phyloP scores from a whole-genome alignment of 2,329 filamentous ascomycete genomes.

The Penicillium nordicum region DNA sequence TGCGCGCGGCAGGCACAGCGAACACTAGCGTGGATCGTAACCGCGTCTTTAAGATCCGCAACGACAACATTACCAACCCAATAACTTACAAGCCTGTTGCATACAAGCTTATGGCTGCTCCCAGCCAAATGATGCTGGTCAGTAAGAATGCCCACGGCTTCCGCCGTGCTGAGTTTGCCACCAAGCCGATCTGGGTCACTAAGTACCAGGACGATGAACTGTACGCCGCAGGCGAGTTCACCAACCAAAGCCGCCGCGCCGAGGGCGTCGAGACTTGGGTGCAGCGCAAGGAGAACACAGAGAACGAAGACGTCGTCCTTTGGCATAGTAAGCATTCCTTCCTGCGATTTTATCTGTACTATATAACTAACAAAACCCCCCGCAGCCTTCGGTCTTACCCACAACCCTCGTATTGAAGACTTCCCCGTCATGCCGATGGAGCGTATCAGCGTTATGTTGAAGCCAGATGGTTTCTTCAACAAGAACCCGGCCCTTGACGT shows the following conservation, averaged over 20 bases:
- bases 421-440: conserved; percentile 68
- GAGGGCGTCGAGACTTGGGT: conserved; percentile 54
- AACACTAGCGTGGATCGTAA: conserved; percentile 49
- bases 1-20: conserved; percentile 48
- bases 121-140: conserved; percentile 58
- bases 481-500: conserved; percentile 51
- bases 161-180: conserved; percentile 54
- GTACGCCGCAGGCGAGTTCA: conserved; percentile 55
- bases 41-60: conserved; percentile 59
- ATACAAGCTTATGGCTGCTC: conserved; percentile 56
- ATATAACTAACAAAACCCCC: conserved; percentile 9
- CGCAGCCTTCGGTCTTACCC: conserved; percentile 55
- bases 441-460: conserved; percentile 46
- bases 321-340: conserved; percentile 36
- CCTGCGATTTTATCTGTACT: conserved; percentile 31
- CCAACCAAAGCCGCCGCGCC: conserved; percentile 55
- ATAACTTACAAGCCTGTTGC: conserved; percentile 54
- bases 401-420: conserved; percentile 62
- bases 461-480: conserved; percentile 53
- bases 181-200: conserved; percentile 55
- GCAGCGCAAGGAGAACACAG: conserved; percentile 44
- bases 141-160: conserved; percentile 47
- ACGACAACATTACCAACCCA: conserved; percentile 50
- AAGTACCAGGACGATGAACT: conserved; percentile 53
- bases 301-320: conserved; percentile 45